phyloP scores from a whole-genome alignment of 805 yeast species.

The Metschnikowia matae region DNA sequence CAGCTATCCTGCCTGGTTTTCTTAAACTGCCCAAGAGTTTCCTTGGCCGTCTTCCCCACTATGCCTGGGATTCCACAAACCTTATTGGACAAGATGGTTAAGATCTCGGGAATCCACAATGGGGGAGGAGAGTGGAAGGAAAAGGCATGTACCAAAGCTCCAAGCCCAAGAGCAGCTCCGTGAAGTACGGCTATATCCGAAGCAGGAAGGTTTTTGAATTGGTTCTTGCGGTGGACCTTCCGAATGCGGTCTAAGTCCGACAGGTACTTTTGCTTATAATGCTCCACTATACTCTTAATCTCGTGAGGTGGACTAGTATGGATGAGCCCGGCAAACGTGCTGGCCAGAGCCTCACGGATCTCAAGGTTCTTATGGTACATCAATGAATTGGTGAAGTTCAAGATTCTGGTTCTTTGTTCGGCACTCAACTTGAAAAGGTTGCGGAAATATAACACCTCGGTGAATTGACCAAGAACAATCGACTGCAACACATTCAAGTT shows the following conservation, averaged over 20 bases:
- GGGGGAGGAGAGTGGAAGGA: slow-evolving; percentile 93
- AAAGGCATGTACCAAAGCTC: slow-evolving; percentile 84
- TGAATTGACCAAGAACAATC: slow-evolving; percentile 60
- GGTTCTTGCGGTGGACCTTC: slow-evolving; percentile 35
- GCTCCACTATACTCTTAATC: slow-evolving; percentile 38
- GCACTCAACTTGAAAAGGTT: slow-evolving; percentile 53
- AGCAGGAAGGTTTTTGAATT: slow-evolving; percentile 31
- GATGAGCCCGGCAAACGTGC: slow-evolving; percentile 74
- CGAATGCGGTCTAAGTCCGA: slow-evolving; percentile 39
- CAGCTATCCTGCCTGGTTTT: slow-evolving; percentile 93
- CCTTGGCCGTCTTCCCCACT: slow-evolving; percentile 81
- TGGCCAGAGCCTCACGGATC: slow-evolving; percentile 69
- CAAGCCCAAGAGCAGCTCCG: slow-evolving; percentile 84
- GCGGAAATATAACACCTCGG: slow-evolving; percentile 67
- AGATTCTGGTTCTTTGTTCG: slow-evolving; percentile 46
- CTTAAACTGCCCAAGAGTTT: slow-evolving; percentile 75
- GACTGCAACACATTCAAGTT: slow-evolving; percentile 46
- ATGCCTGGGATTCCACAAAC: slow-evolving; percentile 71
- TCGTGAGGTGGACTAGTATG: slow-evolving; percentile 55
- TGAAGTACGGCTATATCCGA: slow-evolving; percentile 54
- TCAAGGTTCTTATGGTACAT: slow-evolving; percentile 64
- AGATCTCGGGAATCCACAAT: slow-evolving; percentile 73
- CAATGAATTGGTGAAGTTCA: slow-evolving; percentile 48
- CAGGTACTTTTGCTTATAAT: slow-evolving; percentile 31
- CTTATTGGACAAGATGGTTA: slow-evolving; percentile 65